Conservation (phyloP, 495 filamentous ascomycete genomes). For the Bryoglossum gracile region DNA sequence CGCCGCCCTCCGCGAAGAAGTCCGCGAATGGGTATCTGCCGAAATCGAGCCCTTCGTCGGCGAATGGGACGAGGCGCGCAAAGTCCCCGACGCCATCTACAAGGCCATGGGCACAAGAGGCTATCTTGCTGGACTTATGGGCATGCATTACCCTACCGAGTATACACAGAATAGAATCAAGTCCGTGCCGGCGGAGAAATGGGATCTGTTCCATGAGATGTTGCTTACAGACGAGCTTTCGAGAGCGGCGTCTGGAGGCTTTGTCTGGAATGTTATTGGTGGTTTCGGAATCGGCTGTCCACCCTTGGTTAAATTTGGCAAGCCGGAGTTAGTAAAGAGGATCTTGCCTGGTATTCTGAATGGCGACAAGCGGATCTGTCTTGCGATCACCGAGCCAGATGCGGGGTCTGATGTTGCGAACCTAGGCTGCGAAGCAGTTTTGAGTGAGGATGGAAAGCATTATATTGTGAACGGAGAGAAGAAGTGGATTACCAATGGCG, state of each 20-base stretch:
- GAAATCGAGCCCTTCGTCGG: slow-evolving; percentile 87
- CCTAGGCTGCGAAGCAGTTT: slow-evolving; percentile 89
- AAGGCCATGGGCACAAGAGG: slow-evolving; percentile 90
- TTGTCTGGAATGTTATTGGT: slow-evolving; percentile 97
- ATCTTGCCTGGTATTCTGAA: slow-evolving; percentile 76
- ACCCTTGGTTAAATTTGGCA: slow-evolving; percentile 86
- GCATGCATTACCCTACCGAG: slow-evolving; percentile 69
- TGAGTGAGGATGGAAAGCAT: slow-evolving; percentile 89
- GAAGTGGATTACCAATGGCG: slow-evolving; percentile 99
- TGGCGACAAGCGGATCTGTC: slow-evolving; percentile 93
- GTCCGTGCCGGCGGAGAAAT: slow-evolving; percentile 77
- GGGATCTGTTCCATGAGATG: slow-evolving; percentile 98
- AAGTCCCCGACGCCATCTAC: slow-evolving; percentile 69
- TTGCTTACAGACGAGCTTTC: slow-evolving; percentile 90
- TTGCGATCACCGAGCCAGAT: slow-evolving; percentile 79
- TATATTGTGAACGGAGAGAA: slow-evolving; percentile 99
- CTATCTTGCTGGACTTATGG: slow-evolving; percentile 85
- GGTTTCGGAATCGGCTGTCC: slow-evolving; percentile 89
- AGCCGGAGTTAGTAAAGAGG: slow-evolving; percentile 74
- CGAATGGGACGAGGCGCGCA: slow-evolving; percentile 94
- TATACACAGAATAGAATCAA: slow-evolving; percentile 62
- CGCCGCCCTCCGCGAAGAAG: slow-evolving; percentile 78
- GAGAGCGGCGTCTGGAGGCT: slow-evolving; percentile 78
- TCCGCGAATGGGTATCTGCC: slow-evolving; percentile 83
- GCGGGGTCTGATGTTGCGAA: slow-evolving; percentile 85